phyloP scores from a whole-genome alignment of 805 yeast species.

The Tetrapisispora nanseiensis region DNA sequence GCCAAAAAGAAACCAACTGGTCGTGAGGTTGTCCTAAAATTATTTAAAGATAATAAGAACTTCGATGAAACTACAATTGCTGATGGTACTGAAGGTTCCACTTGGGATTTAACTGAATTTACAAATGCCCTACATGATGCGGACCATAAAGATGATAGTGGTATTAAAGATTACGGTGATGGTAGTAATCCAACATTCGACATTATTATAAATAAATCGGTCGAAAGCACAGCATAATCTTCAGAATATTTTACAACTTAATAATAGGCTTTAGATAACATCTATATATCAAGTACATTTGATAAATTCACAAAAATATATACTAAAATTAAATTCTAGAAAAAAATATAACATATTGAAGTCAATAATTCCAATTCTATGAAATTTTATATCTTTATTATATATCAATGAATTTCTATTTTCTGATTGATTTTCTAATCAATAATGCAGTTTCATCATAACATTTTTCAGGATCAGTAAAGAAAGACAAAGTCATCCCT shows the following conservation, averaged over 20 bases:
- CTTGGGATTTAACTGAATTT: conserved; percentile 37
- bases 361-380: background rate
- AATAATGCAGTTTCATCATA: conserved; percentile 12
- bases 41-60: conserved; percentile 46
- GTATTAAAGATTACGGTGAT: conserved; percentile 66
- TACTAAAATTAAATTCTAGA: background rate
- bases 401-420: background rate
- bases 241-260: background rate
- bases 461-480: conserved; percentile 21
- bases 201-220: conserved; percentile 6
- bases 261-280: background rate
- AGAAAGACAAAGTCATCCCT: conserved; percentile 20
- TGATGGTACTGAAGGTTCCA: conserved; percentile 30
- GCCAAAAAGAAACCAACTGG: conserved; percentile 51
- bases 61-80: conserved; percentile 34
- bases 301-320: background rate
- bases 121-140: conserved; percentile 30
- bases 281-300: background rate
- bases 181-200: conserved; percentile 38
- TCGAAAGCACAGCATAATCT: conserved; percentile 4
- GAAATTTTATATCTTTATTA: background rate
- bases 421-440: conserved; percentile 4
- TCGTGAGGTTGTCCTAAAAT: conserved; percentile 54
- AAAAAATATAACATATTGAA: too few relatives aligned
- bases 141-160: conserved; percentile 29